phyloP scores from a whole-genome alignment of 83 land plant genomes.

The Isoetes engelmannii region DNA sequence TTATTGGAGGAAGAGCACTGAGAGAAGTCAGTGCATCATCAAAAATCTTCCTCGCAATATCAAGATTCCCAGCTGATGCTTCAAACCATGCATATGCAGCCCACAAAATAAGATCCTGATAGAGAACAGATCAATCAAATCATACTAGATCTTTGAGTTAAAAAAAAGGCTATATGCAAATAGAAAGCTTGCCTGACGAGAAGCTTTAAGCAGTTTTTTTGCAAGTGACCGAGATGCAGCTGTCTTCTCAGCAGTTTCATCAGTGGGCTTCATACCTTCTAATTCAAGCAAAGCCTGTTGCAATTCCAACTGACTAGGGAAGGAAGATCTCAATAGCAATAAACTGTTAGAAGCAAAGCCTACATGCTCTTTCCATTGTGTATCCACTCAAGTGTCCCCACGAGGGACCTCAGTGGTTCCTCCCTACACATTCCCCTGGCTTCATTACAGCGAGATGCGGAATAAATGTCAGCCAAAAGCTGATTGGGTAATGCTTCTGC shows the following conservation, averaged over 20 bases:
- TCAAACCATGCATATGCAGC: conserved; percentile 82
- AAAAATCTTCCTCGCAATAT: conserved; percentile 79
- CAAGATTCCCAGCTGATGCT: conserved; percentile 71
- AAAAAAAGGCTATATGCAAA: background rate
- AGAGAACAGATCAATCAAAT: background rate
- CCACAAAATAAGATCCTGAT: conserved; percentile 74
- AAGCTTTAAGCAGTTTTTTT: conserved; percentile 56
- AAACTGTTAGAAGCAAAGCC: conserved; percentile 55
- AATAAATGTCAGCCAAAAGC: conserved; percentile 9
- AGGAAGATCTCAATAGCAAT: conserved; percentile 40
- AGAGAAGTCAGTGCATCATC: conserved; percentile 74
- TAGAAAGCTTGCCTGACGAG: conserved; percentile 61
- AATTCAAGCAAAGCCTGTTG: conserved; percentile 52
- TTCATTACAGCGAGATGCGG: background rate
- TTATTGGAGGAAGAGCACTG: conserved; percentile 61
- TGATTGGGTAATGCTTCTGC: conserved; percentile 11
- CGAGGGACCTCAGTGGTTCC: conserved; percentile 10
- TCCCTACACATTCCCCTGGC: conserved; percentile 3
- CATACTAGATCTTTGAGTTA: conserved; percentile 1
- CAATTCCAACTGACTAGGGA: conserved; percentile 47
- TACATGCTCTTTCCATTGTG: conserved; percentile 27
- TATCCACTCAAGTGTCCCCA: conserved; percentile 19
- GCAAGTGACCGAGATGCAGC: conserved; percentile 57
- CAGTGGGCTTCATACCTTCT: conserved; percentile 39
- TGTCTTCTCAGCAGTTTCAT: conserved; percentile 17